phyloP scores from a whole-genome alignment of 1,284 basidiomycete species.

The Sporisorium graminicola region DNA sequence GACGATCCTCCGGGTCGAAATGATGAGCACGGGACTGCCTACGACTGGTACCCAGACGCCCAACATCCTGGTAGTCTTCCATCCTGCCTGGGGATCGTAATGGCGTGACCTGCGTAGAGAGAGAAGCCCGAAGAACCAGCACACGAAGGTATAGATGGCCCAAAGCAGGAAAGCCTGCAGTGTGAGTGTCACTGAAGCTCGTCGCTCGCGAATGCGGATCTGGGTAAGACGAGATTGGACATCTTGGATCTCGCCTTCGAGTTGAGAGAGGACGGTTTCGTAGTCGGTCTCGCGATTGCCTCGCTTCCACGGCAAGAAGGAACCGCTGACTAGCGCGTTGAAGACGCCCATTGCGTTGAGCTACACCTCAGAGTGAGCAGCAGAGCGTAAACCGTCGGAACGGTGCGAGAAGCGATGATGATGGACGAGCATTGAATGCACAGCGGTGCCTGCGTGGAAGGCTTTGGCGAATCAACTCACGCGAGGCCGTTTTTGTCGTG shows the following conservation, averaged over 20 bases:
- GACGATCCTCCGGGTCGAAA: conserved; percentile 84
- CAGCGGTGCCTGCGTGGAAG: neutral
- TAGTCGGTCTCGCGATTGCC: conserved; percentile 70
- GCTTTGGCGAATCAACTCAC: neutral
- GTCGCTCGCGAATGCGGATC: conserved; percentile 85
- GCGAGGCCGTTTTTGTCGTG: conserved; percentile 7
- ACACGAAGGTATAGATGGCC: conserved; percentile 82
- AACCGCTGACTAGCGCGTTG: conserved; percentile 47
- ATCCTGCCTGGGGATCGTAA: neutral
- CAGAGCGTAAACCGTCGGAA: neutral
- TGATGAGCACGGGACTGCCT: conserved; percentile 71
- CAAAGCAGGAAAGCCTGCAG: conserved; percentile 84
- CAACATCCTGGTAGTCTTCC: conserved; percentile 9
- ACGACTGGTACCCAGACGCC: conserved; percentile 49
- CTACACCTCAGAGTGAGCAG: neutral
- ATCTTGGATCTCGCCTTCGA: conserved; percentile 72
- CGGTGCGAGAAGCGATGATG: neutral
- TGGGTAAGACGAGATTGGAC: conserved; percentile 84
- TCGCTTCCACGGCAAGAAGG: conserved; percentile 46
- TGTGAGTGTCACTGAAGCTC: conserved; percentile 83
- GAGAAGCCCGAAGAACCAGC: conserved; percentile 76
- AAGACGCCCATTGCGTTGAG: conserved; percentile 42
- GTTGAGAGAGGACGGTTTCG: conserved; percentile 72
- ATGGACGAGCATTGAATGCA: conserved; percentile 8
- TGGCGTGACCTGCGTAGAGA: conserved; percentile 8